A percentile compares a stretch with the other conserved stretches of the same genome.
Conservation (phyloP, 78 protist genomes). For the Emiliania huxleyi region DNA sequence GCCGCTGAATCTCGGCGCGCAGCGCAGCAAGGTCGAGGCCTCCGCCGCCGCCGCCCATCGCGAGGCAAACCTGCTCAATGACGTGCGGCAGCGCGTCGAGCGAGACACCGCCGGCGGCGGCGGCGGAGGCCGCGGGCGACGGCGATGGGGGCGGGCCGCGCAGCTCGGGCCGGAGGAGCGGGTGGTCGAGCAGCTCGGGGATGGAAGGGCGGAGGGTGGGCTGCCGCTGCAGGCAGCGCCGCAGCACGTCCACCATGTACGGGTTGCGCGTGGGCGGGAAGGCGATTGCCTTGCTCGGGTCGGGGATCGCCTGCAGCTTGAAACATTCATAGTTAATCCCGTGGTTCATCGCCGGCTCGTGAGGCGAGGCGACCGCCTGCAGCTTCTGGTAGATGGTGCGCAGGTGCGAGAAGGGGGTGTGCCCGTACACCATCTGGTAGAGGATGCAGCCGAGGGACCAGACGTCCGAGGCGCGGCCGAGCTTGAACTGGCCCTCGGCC, state of each 20-base stretch:
- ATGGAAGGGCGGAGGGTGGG: conserved; percentile 67
- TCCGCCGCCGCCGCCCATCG: not conserved
- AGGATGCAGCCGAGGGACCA: conserved; percentile 95
- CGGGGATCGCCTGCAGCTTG: conserved; percentile 65
- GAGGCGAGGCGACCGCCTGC: too few species aligned
- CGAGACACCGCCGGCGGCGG: not conserved
- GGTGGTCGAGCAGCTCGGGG: conserved; percentile 69
- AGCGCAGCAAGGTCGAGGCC: not conserved
- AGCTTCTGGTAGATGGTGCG: conserved; percentile 24
- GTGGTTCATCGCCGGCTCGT: too few species aligned
- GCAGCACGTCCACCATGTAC: conserved; percentile 60
- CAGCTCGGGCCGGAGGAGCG: conserved; percentile 52
- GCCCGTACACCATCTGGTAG: conserved; percentile 40
- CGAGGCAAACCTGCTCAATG: not conserved
- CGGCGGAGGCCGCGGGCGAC: not conserved
- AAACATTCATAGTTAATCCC: too few species aligned
- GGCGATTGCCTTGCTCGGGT: conserved; percentile 46
- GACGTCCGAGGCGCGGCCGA: conserved; percentile 79
- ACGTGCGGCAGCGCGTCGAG: not conserved
- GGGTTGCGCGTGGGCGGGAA: conserved; percentile 49
- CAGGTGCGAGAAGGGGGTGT: not conserved
- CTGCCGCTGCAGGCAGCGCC: conserved; percentile 65
- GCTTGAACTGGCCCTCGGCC: not conserved
- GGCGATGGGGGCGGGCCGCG: not conserved
- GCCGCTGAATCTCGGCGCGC: not conserved